Conservation (phyloP, 1,284 basidiomycete species). For the Phylloboletellus chloephorus region DNA sequence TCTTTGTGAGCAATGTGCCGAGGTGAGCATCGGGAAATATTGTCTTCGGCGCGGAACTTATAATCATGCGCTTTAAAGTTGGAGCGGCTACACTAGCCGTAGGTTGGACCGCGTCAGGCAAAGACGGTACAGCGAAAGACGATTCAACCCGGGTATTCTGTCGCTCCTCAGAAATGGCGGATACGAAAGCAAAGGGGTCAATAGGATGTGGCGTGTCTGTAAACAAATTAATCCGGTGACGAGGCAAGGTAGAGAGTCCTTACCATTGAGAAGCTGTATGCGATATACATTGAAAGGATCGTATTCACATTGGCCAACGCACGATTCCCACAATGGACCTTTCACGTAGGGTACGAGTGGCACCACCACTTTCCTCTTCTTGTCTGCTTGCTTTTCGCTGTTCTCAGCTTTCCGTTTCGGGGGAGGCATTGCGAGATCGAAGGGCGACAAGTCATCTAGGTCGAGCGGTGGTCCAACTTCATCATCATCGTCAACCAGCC, state of each 20-base stretch:
- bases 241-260: not conserved
- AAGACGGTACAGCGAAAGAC: slow-evolving; percentile 38
- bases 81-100: slow-evolving; percentile 10
- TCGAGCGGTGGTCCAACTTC: slow-evolving; percentile 42
- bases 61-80: slow-evolving; percentile 35
- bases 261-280: slow-evolving; percentile 77
- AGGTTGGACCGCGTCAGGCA: slow-evolving; percentile 30
- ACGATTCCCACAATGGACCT: slow-evolving; percentile 71
- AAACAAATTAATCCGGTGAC: not conserved
- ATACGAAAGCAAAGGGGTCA: slow-evolving; percentile 73
- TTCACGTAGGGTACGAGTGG: slow-evolving; percentile 72
- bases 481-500: slow-evolving; percentile 76
- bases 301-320: slow-evolving; percentile 55
- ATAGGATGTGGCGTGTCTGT: slow-evolving; percentile 69
- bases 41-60: slow-evolving; percentile 43
- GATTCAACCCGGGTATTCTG: slow-evolving; percentile 27
- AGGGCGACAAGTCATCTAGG: slow-evolving; percentile 36
- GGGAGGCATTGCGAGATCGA: slow-evolving; percentile 35
- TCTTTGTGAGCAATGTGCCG: slow-evolving; percentile 52
- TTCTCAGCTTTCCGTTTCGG: slow-evolving; percentile 53
- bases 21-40: slow-evolving; percentile 64
- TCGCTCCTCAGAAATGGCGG: slow-evolving; percentile 38
- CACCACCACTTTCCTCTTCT: slow-evolving; percentile 68
- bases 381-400: slow-evolving; percentile 42
- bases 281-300: slow-evolving; percentile 63